phyloP scores from a whole-genome alignment of 768 basidiomycete genomes.

The Lentinula guzmanii region DNA sequence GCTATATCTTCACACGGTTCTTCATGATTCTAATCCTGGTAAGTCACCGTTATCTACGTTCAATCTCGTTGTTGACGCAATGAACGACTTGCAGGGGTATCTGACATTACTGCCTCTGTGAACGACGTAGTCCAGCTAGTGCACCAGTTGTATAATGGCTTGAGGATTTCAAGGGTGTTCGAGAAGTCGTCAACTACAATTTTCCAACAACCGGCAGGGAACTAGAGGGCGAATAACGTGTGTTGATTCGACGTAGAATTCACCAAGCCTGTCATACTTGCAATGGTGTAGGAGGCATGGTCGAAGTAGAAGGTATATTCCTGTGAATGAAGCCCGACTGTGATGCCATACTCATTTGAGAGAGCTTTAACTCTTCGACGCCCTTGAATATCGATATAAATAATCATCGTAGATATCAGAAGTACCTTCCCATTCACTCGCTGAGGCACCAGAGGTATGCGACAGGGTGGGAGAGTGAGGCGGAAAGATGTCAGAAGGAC shows the following conservation, averaged over 20 bases:
- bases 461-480: not conserved
- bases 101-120: too few species aligned
- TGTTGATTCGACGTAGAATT: not conserved
- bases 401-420: constrained; percentile 80
- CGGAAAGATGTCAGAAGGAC: not conserved
- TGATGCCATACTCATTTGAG: constrained; percentile 3
- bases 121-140: too few species aligned
- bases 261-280: constrained; percentile 5
- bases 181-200: too few species aligned
- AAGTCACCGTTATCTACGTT: too few species aligned
- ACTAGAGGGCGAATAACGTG: too few species aligned
- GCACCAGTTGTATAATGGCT: too few species aligned
- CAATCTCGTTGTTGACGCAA: too few species aligned
- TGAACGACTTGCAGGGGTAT: too few species aligned
- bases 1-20: too few species aligned
- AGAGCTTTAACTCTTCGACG: constrained; percentile 23
- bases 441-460: not conserved
- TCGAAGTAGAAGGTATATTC: constrained; percentile 19
- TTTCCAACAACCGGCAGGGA: too few species aligned
- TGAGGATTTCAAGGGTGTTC: too few species aligned
- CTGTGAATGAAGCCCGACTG: not conserved
- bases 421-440: constrained; percentile 54
- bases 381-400: constrained; percentile 24
- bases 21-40: too few species aligned
- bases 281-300: constrained; percentile 10